Percentiles rank a stretch among this genome's conserved stretches.
Evolutionary conservation across 305 asterid genomes (phyloP).

Genomic region (Fraxinus baroniana): DNA sequence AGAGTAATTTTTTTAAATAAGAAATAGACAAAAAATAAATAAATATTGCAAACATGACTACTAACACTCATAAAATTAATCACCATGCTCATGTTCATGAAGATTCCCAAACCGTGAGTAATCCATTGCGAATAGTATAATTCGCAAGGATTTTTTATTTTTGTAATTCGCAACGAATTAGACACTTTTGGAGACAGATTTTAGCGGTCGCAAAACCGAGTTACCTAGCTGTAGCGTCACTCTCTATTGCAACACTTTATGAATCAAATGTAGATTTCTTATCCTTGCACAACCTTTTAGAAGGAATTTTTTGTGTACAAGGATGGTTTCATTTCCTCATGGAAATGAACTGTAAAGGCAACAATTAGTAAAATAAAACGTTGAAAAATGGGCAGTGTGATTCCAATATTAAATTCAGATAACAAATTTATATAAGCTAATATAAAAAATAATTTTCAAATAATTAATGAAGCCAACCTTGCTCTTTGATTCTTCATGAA

Average conservation of each 20-base stretch:
- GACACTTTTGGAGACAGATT: not conserved
- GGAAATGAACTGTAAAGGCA: not conserved
- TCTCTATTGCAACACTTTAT: not conserved
- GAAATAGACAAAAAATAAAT: not conserved
- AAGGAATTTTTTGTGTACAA: not conserved
- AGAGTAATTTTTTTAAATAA: not conserved
- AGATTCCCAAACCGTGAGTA: not conserved
- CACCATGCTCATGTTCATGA: not conserved
- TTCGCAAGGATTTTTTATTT: not conserved
- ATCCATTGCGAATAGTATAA: not conserved
- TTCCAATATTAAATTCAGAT: not conserved
- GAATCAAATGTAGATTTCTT: not conserved
- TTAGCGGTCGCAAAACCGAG: not conserved
- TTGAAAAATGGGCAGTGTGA: not conserved
- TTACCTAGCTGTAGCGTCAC: not conserved
- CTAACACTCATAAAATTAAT: not conserved
- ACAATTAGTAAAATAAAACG: not conserved
- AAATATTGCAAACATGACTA: not conserved
- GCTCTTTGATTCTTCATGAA: slow-evolving; percentile 41
- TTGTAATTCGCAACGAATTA: not conserved
- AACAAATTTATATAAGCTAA: not conserved
- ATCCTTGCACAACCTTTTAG: not conserved
- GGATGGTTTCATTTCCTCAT: not conserved
- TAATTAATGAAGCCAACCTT: slow-evolving; percentile 27
- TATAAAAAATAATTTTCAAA: not conserved